A percentile compares a stretch with the other conserved stretches of the same genome.
Conservation (phyloP, 2,329 filamentous ascomycete genomes). For the Aulographum hederae region DNA sequence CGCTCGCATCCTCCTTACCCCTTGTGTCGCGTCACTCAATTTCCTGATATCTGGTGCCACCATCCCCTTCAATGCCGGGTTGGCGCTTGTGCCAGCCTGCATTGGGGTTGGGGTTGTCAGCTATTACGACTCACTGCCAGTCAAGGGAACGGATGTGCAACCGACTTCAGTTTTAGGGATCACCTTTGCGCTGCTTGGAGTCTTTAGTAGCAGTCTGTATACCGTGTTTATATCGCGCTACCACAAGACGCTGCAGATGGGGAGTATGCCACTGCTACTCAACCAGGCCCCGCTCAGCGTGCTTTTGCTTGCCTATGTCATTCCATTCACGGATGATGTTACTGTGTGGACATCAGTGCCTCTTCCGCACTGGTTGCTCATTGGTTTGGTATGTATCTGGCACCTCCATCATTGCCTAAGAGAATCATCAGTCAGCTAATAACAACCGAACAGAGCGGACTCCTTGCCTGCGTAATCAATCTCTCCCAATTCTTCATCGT, state of each 20-base stretch:
- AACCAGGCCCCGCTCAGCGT: constrained; percentile 48
- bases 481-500: constrained; percentile 17
- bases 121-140: constrained; percentile 48
- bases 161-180: constrained; percentile 41
- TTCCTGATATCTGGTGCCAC: constrained; percentile 39
- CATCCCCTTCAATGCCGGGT: constrained; percentile 34
- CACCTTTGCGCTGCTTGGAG: constrained; percentile 43
- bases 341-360: constrained; percentile 33
- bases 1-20: constrained; percentile 47
- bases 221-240: constrained; percentile 51
- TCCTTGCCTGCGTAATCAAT: constrained; percentile 47
- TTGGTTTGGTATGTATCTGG: no score
- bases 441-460: constrained; percentile 36
- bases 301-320: constrained; percentile 44
- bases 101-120: constrained; percentile 46
- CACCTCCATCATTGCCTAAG: no score
- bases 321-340: constrained; percentile 47
- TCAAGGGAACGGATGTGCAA: constrained; percentile 25
- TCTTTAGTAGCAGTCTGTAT: constrained; percentile 48
- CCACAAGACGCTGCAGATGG: constrained; percentile 45
- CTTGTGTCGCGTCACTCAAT: constrained; percentile 46
- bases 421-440: no score
- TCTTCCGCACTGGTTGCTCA: no score
- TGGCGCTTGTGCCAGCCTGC: constrained; percentile 41
- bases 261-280: constrained; percentile 50